Conservation (phyloP, 768 basidiomycete species). For the Ramaria sp. region DNA sequence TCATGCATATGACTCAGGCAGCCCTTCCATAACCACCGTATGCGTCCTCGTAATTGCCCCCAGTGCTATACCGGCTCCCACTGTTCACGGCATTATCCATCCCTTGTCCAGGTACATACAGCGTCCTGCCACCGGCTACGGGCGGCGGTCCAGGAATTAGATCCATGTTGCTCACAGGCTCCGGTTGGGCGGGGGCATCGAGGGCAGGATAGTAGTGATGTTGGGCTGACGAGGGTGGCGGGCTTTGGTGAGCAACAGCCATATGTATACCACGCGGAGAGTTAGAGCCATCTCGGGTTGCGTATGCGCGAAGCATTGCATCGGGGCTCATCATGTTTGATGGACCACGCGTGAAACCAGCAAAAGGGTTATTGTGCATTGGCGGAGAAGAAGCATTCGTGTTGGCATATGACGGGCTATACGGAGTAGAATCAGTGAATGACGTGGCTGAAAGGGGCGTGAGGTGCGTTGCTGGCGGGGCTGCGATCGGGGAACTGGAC, state of each 20-base stretch:
- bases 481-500: slow-evolving; percentile 7
- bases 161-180: neutral
- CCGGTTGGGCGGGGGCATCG: slow-evolving; percentile 3
- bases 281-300: slow-evolving; percentile 29
- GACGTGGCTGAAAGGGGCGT: slow-evolving; percentile 4
- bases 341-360: slow-evolving; percentile 14
- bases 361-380: slow-evolving; percentile 6
- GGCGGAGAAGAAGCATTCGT: slow-evolving; percentile 16
- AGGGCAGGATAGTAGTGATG: neutral
- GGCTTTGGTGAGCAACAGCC: neutral
- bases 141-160: neutral
- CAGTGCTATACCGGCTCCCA: no score
- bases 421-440: slow-evolving; percentile 4
- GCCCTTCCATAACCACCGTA: no score
- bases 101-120: no score
- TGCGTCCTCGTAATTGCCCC: no score
- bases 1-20: no score
- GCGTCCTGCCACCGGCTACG: no score
- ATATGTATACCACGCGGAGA: slow-evolving; percentile 2
- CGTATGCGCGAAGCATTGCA: slow-evolving; percentile 69
- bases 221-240: neutral
- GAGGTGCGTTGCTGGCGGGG: slow-evolving; percentile 1
- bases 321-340: slow-evolving; percentile 48
- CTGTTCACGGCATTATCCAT: no score
- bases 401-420: slow-evolving; percentile 1